These are phyloP conservation scores for Zygoascus biomembranicola DNA, from an alignment of 805 yeast genomes.

Conservation along the genomic window DNA sequence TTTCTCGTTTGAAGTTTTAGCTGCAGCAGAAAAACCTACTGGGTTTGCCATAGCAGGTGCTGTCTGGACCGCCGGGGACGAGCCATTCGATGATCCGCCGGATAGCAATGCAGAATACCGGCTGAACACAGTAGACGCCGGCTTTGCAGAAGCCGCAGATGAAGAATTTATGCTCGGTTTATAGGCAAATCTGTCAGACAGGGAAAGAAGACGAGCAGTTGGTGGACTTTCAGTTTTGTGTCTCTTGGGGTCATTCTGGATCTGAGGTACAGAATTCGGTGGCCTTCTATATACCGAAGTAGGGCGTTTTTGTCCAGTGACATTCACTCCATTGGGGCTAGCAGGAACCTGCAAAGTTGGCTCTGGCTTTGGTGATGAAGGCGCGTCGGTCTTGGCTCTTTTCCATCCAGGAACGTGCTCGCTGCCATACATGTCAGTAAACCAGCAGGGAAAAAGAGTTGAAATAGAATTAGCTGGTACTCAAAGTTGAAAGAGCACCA, in stretches of 20 bases:
- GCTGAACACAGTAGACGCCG: constrained; percentile 7
- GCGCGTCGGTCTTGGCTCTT: background rate
- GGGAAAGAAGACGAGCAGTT: constrained; percentile 6
- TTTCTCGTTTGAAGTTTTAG: background rate
- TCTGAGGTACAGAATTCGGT: background rate
- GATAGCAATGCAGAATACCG: background rate
- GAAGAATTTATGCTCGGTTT: background rate
- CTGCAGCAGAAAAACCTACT: constrained; percentile 1
- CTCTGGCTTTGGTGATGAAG: background rate
- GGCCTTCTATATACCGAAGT: constrained; percentile 7
- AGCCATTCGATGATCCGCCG: background rate
- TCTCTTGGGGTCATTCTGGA: background rate
- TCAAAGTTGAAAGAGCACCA: too few relatives aligned
- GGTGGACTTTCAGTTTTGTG: background rate
- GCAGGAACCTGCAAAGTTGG: constrained; percentile 14
- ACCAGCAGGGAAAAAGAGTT: too few relatives aligned
- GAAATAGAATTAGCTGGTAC: too few relatives aligned
- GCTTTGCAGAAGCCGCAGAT: background rate
- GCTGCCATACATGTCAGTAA: background rate
- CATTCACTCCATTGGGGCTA: constrained; percentile 4
- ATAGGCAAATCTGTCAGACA: constrained; percentile 12
- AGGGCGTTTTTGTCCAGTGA: constrained; percentile 10
- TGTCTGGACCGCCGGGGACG: background rate
- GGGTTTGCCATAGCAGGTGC: background rate
- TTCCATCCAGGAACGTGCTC: constrained; percentile 2